Evolutionary conservation across 2,329 filamentous ascomycete species (phyloP), one percentile per base, ranked within the genome.

Genomic region (Ophiocordyceps camponoti-saundersi): DNA sequence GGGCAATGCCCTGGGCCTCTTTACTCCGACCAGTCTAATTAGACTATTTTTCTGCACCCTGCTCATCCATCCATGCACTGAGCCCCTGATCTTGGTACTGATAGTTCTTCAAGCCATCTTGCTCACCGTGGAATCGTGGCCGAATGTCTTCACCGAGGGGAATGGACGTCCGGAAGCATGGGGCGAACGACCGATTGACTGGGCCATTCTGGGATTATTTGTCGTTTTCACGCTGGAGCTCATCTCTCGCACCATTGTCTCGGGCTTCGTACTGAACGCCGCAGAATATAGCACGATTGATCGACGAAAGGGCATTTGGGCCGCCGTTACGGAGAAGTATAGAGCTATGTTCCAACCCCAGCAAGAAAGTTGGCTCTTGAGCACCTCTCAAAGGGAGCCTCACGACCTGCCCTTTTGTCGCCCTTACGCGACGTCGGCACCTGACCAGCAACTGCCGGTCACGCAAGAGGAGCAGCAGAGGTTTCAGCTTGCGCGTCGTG

Each of bases 251-350:
- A 81, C 89, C 41, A 82, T 98, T 50, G 93, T 98, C 1, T 98
- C 92, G 0, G 93, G 92, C 0, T 84, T 98, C 55, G 72, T 98
- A 30, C 70, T 94, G 53, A 98, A 98, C 59, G 85, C 92, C 2
- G 69, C 79, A 10, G 89, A 95, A 59, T 95, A 95, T 62, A 95
- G 86, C 62, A 93, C 88, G 6, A 84, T 93, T 51, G 85, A 93
- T 61, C 77, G 85, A 46, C 77, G 82, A 52, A 71, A 81, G 30
- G 85, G 88, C 12, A 65, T 95, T 10, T 79, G 77, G 46, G 79
- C 81, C 52, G 85, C 82, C 12, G 68, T 95, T 20, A 68, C 78
- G 41, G 80, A 85, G 50, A 89, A 89, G 63, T 85, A 85, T 49
- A 78, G 79, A 50, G 74, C 77, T 21, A 72, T 95, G 22, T 93